Conservation (phyloP, 805 yeast genomes). For the Myxozyma melibiosi region DNA sequence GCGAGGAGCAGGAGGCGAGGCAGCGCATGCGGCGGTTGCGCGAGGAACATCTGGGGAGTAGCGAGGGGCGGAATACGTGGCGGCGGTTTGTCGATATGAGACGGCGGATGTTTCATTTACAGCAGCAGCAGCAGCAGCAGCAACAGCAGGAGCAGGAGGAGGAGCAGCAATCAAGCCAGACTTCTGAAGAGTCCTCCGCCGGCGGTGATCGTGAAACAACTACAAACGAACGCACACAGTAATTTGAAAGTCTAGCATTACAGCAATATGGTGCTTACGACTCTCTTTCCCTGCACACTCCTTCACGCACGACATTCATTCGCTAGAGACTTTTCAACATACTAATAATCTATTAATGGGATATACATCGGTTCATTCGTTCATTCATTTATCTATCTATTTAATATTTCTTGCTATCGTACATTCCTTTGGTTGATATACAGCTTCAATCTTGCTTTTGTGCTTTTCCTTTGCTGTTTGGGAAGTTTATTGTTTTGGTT, state of each 20-base stretch:
- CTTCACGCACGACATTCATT: no score
- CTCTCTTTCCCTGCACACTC: no score
- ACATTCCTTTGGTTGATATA: neutral
- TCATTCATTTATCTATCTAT: no score
- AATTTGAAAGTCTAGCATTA: neutral
- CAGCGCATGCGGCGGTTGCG: constrained; percentile 19
- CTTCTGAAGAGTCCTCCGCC: neutral
- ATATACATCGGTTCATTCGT: no score
- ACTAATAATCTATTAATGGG: no score
- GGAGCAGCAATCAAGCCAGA: neutral
- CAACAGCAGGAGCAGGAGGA: constrained; percentile 14
- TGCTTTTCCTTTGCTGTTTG: neutral
- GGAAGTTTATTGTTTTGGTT: no score
- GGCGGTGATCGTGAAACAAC: neutral
- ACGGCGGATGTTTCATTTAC: constrained; percentile 24
- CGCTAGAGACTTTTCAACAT: no score
- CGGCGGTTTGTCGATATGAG: constrained; percentile 32
- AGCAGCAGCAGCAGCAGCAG: constrained; percentile 22
- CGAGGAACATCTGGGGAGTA: constrained; percentile 25
- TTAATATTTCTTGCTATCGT: neutral
- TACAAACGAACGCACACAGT: no score
- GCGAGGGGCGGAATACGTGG: constrained; percentile 20
- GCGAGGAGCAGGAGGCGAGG: constrained; percentile 37
- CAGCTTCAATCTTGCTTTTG: neutral
- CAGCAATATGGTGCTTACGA: neutral